Base-by-base conservation (phyloP, 1,284 basidiomycete genomes). In the Fomitopsis palustris region DNA sequence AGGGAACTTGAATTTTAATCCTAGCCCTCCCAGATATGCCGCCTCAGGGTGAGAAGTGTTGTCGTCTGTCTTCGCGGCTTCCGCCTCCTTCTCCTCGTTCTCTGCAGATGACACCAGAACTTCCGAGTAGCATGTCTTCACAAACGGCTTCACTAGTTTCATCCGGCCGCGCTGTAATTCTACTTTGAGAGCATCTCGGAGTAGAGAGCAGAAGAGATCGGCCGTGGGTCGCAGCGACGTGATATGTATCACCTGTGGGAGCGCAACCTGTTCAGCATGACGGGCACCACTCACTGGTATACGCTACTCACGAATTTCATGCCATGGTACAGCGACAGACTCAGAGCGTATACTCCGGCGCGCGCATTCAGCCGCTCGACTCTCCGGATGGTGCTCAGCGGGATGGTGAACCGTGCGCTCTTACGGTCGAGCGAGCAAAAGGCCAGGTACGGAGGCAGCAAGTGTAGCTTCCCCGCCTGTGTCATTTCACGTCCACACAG, bases 151-250 rank as follows among this genome's bases (percentile, higher is more conserved):
- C 63, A 98, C 90, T 8, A 81, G 79, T 75, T 98, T 98, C 96
- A 99, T 98, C 71, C 90, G 87, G 6, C 92, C 90, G 10, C 87
- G 84, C 74, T 94, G 87, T 21, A 92, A 77, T 66, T 98, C 93
- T 0, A 88, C 81, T 75, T 96, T 98, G 62, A 99, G 84, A 6
- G 93, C 88, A 67, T 96, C 92, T 4, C 95, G 88, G 2, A 99
- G 83, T 3, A 93, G 80, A 1, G 90, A 84, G 69, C 96, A 98
- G 78, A 99, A 99, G 37, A 90, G 83, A 69, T 99, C 96, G 47
- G 96, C 97, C 0, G 93, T 95, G 8, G 95, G 94, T 35, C 96
- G 84, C n/a, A 99, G 82, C 0, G 95, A 95, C 8, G 97, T 98
- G 58, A 99, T 78, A 78, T 99, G 96, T 1, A 99, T 85, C 64